Percentiles rank a stretch among this genome's conserved stretches.
phyloP scores from a whole-genome alignment of 2,329 filamentous ascomycete species.

The Purpureocillium lavendulum region DNA sequence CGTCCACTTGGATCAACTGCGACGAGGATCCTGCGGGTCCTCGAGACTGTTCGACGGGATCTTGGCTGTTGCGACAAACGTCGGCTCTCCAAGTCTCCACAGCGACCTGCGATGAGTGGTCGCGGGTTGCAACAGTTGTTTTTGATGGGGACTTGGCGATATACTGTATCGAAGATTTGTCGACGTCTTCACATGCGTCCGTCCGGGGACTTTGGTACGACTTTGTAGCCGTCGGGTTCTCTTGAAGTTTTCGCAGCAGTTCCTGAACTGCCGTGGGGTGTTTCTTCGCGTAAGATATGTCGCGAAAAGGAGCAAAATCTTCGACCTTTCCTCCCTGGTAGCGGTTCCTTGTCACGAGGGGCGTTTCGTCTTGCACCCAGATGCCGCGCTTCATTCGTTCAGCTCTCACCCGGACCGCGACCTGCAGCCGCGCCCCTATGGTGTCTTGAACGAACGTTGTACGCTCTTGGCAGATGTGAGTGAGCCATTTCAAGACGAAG shows the following conservation, averaged over 20 bases:
- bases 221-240: too few species aligned
- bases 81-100: background rate
- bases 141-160: too few species aligned
- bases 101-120: too few species aligned
- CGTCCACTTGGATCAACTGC: background rate
- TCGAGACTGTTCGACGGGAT: background rate
- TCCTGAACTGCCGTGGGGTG: background rate
- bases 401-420: conserved; percentile 12
- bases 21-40: background rate
- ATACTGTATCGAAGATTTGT: too few species aligned
- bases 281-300: conserved; percentile 11
- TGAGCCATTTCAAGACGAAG: conserved; percentile 16
- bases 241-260: background rate
- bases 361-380: background rate
- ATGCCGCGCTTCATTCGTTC: conserved; percentile 5
- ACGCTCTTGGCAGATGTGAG: conserved; percentile 15
- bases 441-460: conserved; percentile 14
- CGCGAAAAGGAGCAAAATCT: conserved; percentile 9
- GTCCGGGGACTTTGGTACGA: too few species aligned
- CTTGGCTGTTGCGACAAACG: background rate
- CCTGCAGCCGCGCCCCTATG: conserved; percentile 3
- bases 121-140: too few species aligned
- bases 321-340: background rate
- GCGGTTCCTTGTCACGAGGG: conserved; percentile 8
- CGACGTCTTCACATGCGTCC: too few species aligned